Evolutionary conservation across 1,284 basidiomycete genomes (phyloP).

Genomic region (Cutaneotrichosporon sp.): DNA sequence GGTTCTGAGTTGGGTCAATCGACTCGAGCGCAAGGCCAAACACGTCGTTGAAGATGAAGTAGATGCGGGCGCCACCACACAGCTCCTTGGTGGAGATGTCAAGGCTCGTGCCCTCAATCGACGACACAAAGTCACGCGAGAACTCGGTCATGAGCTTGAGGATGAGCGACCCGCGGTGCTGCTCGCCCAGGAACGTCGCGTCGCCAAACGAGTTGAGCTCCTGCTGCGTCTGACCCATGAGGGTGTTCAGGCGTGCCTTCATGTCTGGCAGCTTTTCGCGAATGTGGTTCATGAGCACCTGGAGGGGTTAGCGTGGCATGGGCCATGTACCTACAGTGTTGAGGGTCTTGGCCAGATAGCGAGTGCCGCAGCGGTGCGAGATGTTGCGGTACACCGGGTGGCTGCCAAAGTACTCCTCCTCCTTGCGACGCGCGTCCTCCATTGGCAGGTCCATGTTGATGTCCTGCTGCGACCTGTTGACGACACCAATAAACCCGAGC

Average conservation of each 20-base stretch:
- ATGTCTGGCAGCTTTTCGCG: conserved; percentile 98
- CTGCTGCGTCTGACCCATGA: conserved; percentile 99
- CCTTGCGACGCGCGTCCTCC: conserved; percentile 74
- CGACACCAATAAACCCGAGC: conserved; percentile 94
- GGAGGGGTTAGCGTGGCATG: neutral
- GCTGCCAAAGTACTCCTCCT: conserved; percentile 84
- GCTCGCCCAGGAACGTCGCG: conserved; percentile 84
- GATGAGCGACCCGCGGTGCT: conserved; percentile 77
- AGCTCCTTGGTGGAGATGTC: conserved; percentile 98
- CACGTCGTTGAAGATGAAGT: conserved; percentile 99
- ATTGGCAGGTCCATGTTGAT: conserved; percentile 87
- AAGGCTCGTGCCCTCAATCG: conserved; percentile 95
- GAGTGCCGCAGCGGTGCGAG: conserved; percentile 93
- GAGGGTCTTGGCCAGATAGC: conserved; percentile 86
- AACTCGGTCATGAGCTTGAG: conserved; percentile 99
- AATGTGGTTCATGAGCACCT: conserved; percentile 97
- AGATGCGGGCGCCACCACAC: conserved; percentile 94
- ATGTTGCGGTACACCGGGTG: conserved; percentile 94
- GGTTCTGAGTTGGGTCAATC: conserved; percentile 85
- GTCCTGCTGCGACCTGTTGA: conserved; percentile 96
- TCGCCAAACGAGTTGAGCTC: conserved; percentile 96
- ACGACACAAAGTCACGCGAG: conserved; percentile 92
- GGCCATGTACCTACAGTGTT: conserved; percentile 65
- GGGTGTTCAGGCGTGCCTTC: conserved; percentile 95
- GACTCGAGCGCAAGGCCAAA: conserved; percentile 87